Percentiles rank a stretch among this genome's conserved stretches.
Conservation (phyloP, 306 rosid genomes). For the Oxytropis ochrocephala region DNA sequence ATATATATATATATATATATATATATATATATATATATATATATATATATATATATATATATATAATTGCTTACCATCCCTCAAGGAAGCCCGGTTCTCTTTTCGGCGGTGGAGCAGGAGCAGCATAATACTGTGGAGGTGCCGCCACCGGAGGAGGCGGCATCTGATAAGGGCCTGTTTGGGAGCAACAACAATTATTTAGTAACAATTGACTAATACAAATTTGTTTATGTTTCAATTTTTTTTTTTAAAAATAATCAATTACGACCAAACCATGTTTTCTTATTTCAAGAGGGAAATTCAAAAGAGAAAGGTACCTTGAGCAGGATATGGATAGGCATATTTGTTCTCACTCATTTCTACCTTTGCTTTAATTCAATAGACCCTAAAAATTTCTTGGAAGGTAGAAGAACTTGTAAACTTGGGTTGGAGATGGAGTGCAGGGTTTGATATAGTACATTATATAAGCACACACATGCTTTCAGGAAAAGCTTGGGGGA, state of each 20-base stretch:
- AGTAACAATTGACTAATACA: neutral
- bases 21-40: neutral
- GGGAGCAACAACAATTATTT: neutral
- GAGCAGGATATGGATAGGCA: constrained; percentile 61
- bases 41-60: neutral
- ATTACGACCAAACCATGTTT: too few species aligned
- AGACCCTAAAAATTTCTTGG: neutral
- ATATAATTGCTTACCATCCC: constrained; percentile 57
- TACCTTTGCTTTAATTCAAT: neutral
- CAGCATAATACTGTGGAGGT: constrained; percentile 57
- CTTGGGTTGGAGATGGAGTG: neutral
- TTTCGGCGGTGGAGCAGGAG: constrained; percentile 41
- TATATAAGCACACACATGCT: neutral
- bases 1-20: neutral
- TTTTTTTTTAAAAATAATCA: too few species aligned
- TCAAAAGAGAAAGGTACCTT: constrained; percentile 35
- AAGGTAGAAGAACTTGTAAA: constrained; percentile 1
- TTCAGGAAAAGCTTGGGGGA: neutral
- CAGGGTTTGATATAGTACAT: neutral
- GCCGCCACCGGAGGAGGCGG: constrained; percentile 66
- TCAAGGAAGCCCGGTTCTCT: constrained; percentile 59
- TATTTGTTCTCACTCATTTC: constrained; percentile 59
- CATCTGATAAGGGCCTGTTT: constrained; percentile 50
- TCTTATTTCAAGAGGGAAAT: too few species aligned
- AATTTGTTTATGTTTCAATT: too few species aligned